Evolutionary conservation across 2,329 filamentous ascomycete genomes (phyloP).

Genomic region (Alternaria incomplexa): DNA sequence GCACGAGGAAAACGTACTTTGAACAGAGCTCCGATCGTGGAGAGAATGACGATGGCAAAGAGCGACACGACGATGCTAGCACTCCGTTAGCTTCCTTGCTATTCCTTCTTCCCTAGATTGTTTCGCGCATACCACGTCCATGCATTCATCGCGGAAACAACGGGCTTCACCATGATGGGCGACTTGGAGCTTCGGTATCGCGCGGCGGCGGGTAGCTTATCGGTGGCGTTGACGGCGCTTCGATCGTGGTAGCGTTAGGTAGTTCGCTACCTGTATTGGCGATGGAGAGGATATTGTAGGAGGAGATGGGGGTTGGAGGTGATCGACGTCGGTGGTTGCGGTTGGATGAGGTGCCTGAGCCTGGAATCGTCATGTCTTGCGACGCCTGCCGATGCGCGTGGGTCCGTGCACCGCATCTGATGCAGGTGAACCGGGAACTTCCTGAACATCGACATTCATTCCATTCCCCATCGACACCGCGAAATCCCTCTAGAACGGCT

Average conservation of each 20-base stretch:
- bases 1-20: slow-evolving; percentile 56
- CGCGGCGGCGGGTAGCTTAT: slow-evolving; percentile 20
- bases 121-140: slow-evolving; percentile 80
- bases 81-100: slow-evolving; percentile 20
- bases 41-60: slow-evolving; percentile 70
- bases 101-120: not conserved
- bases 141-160: slow-evolving; percentile 89
- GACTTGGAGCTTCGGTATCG: slow-evolving; percentile 13
- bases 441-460: not conserved
- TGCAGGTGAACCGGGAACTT: not conserved
- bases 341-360: slow-evolving; percentile 8
- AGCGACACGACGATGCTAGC: slow-evolving; percentile 72
- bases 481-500: not conserved
- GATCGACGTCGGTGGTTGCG: slow-evolving; percentile 9
- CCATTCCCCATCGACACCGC: not conserved
- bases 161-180: slow-evolving; percentile 87
- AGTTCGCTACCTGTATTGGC: not conserved
- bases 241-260: not conserved
- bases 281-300: not conserved
- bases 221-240: slow-evolving; percentile 14
- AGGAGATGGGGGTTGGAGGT: not conserved
- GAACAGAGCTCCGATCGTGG: slow-evolving; percentile 74
- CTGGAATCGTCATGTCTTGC: slow-evolving; percentile 20
- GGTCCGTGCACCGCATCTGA: slow-evolving; percentile 5
- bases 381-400: slow-evolving; percentile 6